Evolutionary conservation across 768 basidiomycete genomes (phyloP).

Genomic region (Trametopsis cervina): DNA sequence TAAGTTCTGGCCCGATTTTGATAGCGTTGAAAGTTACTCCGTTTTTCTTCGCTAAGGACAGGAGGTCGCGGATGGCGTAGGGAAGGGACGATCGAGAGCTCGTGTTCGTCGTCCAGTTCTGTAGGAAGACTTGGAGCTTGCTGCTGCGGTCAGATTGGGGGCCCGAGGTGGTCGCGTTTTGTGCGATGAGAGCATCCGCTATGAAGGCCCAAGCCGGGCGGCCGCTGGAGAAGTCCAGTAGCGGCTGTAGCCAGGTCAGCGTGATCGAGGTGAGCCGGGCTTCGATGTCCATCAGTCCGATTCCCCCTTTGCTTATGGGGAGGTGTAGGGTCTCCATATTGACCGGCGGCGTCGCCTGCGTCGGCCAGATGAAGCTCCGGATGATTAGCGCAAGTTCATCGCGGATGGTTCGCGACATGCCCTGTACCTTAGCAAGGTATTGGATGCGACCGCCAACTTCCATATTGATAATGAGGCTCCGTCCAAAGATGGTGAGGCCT

Average conservation of each 20-base stretch:
- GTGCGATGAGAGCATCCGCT: not conserved
- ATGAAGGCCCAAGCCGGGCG: constrained; percentile 13
- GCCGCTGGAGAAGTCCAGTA: not conserved
- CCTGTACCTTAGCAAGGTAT: constrained; percentile 25
- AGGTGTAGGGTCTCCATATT: not conserved
- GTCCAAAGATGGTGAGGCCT: constrained; percentile 15
- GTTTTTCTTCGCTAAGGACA: constrained; percentile 1
- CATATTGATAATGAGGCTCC: constrained; percentile 17
- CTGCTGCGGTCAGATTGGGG: not conserved
- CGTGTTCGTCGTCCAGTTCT: constrained; percentile 4
- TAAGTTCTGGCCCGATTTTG: not conserved
- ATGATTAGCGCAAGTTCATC: constrained; percentile 12
- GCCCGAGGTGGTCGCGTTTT: not conserved
- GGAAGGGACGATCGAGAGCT: not conserved
- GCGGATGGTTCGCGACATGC: constrained; percentile 21
- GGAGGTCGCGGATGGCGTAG: not conserved
- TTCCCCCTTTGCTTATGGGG: constrained; percentile 2
- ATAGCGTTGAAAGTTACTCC: not conserved
- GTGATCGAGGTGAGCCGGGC: constrained; percentile 11
- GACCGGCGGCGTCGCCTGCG: not conserved
- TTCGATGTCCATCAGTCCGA: constrained; percentile 9
- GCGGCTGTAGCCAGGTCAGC: constrained; percentile 8
- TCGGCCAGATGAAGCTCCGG: constrained; percentile 17
- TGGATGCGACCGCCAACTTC: constrained; percentile 18
- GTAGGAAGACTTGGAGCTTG: constrained; percentile 5